Evolutionary conservation across 2,329 filamentous ascomycete species (phyloP).

Genomic region (Botrytis galanthina): DNA sequence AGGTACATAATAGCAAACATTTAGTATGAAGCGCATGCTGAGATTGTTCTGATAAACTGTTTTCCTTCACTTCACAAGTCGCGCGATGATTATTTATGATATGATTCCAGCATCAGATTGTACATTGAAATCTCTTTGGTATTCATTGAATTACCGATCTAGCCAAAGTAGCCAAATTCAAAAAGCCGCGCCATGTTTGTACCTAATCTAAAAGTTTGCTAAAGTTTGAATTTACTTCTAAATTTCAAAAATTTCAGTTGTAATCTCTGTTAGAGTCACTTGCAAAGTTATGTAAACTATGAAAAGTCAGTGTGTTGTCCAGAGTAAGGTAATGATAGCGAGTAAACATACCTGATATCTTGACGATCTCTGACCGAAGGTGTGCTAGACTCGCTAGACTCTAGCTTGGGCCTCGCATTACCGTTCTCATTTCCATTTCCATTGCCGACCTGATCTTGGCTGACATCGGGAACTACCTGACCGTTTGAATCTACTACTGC

Average conservation of each 20-base stretch:
- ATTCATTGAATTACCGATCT: not conserved
- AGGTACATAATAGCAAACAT: not conserved
- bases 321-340: not conserved
- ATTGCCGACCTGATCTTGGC: conserved; percentile 23
- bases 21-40: no score
- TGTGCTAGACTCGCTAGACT: conserved; percentile 33
- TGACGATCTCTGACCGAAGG: conserved; percentile 39
- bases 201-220: not conserved
- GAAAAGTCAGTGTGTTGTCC: not conserved
- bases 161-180: not conserved
- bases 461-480: conserved; percentile 50
- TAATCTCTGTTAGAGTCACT: conserved; percentile 34
- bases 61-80: not conserved
- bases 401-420: conserved; percentile 31
- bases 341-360: conserved; percentile 37
- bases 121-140: not conserved
- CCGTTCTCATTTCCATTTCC: conserved; percentile 30
- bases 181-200: not conserved
- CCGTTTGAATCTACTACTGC: conserved; percentile 55
- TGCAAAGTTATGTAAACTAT: conserved; percentile 25
- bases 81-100: not conserved
- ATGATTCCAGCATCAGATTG: not conserved
- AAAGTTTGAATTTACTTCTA: not conserved
- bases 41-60: not conserved
- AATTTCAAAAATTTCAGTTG: conserved; percentile 23